Evolutionary conservation across 176 grass and related monocot species (phyloP), one percentile per base, ranked within the genome.

Genomic region (Hordeum marinum): DNA sequence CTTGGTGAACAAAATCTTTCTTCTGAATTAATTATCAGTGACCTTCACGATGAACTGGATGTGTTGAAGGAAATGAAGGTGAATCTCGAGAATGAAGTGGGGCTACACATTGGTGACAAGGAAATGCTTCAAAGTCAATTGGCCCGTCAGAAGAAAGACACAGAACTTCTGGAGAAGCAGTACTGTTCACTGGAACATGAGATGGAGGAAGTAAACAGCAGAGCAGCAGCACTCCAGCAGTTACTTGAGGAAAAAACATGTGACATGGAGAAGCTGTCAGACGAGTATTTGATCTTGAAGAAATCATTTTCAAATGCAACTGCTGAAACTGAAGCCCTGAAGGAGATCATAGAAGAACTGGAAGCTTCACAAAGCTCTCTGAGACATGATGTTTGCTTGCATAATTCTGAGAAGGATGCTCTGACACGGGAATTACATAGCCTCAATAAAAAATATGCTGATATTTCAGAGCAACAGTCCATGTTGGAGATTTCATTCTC

Each of bases 261-360:
- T 58, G 23, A 48, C 61, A 82, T 74, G 80, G 88, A 85, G 57
- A 79, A 84, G 71, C 52, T 95, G 59, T 85, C 80, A 57, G 80
- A 82, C 32, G 89, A 88, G 76, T 87, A 89, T 87, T 60, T 13
- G 24, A 32, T 91, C 52, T 85, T 94, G 82, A 87, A 94, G 67
- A 85, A 75, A 24, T 90, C 87, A 23, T 78, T 91, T 54, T 83
- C 80, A 70, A 67, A 87, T 87, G 55, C 72, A 82, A 68, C 66
- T 79, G 17, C 74, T 11, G 89, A 94, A 43, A 80, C 57, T 31
- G 55, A 91, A 61, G 62, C 75, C 65, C 60, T 91, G 35, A 94
- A 78, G 76, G 80, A 86, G 77, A 89, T 64, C 18, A 14, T 85
- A 72, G 74, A 72, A 68, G 55, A 88, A 58, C 60, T 94, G 40